Conservation (phyloP, 495 filamentous ascomycete species). For the Penicillium daleae region DNA sequence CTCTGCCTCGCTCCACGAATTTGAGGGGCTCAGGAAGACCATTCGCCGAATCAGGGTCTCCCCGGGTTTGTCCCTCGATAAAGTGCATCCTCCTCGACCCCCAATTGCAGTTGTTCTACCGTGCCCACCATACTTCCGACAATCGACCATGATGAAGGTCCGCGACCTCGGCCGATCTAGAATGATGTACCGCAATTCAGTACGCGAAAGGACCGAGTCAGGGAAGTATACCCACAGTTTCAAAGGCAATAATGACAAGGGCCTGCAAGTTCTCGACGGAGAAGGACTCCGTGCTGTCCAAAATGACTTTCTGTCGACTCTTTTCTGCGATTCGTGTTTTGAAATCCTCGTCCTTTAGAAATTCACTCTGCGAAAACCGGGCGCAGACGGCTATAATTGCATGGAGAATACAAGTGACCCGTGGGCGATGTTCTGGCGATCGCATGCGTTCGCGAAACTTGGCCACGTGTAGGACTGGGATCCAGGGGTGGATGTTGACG, state of each 20-base stretch:
- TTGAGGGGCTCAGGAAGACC: constrained; percentile 32
- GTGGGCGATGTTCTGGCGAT: constrained; percentile 2
- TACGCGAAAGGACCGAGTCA: not conserved
- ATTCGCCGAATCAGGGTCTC: constrained; percentile 38
- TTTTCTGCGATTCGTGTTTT: constrained; percentile 17
- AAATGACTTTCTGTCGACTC: constrained; percentile 27
- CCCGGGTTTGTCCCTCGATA: not conserved
- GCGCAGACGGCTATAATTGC: constrained; percentile 26
- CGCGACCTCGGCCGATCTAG: constrained; percentile 32
- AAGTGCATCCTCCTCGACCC: constrained; percentile 25
- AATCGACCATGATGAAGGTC: constrained; percentile 36
- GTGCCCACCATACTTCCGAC: constrained; percentile 32
- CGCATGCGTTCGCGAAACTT: constrained; percentile 27
- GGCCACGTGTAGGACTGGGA: constrained; percentile 29
- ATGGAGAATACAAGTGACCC: constrained; percentile 23
- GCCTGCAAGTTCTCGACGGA: constrained; percentile 37
- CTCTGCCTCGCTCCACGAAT: constrained; percentile 29
- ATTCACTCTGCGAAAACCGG: constrained; percentile 12
- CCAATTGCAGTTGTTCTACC: constrained; percentile 32
- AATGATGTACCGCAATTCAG: constrained; percentile 6
- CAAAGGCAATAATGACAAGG: constrained; percentile 31
- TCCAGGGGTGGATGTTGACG: constrained; percentile 31
- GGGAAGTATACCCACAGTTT: constrained; percentile 24
- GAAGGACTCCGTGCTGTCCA: constrained; percentile 28
- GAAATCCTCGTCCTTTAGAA: constrained; percentile 3